These are phyloP conservation scores for Fusarium concolor DNA, from an alignment of 2,329 filamentous ascomycete genomes.

Conservation along the genomic window DNA sequence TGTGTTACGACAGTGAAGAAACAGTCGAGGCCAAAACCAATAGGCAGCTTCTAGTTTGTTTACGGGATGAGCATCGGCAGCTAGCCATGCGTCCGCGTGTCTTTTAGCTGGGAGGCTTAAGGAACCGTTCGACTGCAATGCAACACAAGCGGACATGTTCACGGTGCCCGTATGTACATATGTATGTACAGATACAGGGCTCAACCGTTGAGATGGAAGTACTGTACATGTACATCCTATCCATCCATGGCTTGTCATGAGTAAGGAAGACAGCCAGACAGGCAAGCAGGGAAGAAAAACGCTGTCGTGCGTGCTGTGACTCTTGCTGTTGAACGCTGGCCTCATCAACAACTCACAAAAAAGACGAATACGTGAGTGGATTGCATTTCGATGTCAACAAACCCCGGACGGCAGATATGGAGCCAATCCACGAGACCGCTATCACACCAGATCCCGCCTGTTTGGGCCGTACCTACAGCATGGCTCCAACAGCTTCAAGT, in stretches of 20 bases:
- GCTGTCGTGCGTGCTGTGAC: neutral
- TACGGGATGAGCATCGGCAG: slow-evolving; percentile 23
- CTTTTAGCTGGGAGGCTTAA: slow-evolving; percentile 24
- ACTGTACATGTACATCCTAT: neutral
- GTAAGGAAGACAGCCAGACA: neutral
- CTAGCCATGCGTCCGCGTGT: slow-evolving; percentile 37
- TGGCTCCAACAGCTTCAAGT: slow-evolving; percentile 20
- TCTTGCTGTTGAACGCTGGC: slow-evolving; percentile 8
- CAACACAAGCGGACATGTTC: slow-evolving; percentile 30
- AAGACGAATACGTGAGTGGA: slow-evolving; percentile 32
- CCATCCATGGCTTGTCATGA: neutral
- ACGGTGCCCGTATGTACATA: neutral
- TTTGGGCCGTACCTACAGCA: slow-evolving; percentile 46
- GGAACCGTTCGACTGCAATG: slow-evolving; percentile 37
- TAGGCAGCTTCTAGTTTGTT: slow-evolving; percentile 10
- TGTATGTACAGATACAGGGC: neutral
- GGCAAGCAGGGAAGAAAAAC: neutral
- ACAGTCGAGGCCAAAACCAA: slow-evolving; percentile 23
- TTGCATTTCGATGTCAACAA: neutral
- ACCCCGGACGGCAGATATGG: slow-evolving; percentile 13
- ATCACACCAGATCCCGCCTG: slow-evolving; percentile 45
- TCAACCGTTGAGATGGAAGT: slow-evolving; percentile 17
- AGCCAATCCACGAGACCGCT: slow-evolving; percentile 32
- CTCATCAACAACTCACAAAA: slow-evolving; percentile 15
- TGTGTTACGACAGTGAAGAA: neutral